Percentiles rank a stretch among this genome's conserved stretches.
phyloP scores from a whole-genome alignment of 2,329 filamentous ascomycete species.

The Gnomoniopsis sp. region DNA sequence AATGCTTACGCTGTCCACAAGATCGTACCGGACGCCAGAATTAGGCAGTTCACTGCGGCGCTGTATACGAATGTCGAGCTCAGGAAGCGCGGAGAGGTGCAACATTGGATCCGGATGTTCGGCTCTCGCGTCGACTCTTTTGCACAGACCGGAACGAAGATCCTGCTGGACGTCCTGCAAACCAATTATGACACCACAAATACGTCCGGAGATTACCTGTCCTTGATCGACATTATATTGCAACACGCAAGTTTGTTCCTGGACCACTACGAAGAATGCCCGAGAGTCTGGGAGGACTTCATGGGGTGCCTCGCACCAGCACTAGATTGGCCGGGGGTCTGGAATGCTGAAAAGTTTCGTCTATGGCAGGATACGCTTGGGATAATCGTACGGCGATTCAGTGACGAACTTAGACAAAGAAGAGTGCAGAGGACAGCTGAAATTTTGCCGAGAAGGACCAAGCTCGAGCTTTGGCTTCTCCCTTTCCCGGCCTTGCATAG shows the following conservation, averaged over 20 bases:
- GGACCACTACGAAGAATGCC: neutral
- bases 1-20: neutral
- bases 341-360: neutral
- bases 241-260: constrained; percentile 5
- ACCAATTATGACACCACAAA: neutral
- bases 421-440: neutral
- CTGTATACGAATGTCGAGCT: neutral
- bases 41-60: neutral
- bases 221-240: neutral
- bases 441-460: neutral
- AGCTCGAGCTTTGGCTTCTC: constrained; percentile 4
- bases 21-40: neutral
- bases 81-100: neutral
- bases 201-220: neutral
- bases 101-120: constrained; percentile 1
- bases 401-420: neutral
- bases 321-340: neutral
- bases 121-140: neutral
- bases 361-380: neutral
- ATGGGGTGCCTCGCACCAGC: neutral
- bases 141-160: neutral
- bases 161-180: neutral
- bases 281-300: neutral
- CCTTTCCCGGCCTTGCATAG: neutral
- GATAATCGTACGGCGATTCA: neutral